Conservation (phyloP, 108 stramenopile genomes). For the Nitzschia sp. region DNA sequence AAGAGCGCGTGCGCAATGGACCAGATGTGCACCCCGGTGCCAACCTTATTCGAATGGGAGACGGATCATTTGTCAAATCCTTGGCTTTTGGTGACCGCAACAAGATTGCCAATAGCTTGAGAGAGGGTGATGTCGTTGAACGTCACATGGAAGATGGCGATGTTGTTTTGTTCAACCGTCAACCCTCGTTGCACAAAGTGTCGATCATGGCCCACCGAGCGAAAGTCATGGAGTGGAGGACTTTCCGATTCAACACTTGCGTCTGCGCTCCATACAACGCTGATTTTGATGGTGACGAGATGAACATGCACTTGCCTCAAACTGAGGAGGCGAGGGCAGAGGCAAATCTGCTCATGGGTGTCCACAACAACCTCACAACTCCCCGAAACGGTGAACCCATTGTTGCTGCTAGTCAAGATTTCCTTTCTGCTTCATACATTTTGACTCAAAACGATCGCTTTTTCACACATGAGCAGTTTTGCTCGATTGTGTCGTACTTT, state of each 20-base stretch:
- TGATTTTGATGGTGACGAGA: constrained; percentile 99
- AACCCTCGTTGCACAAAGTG: constrained; percentile 97
- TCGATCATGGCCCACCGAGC: constrained; percentile 97
- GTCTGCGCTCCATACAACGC: constrained; percentile 99
- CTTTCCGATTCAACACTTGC: constrained; percentile 98
- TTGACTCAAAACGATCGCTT: constrained; percentile 94
- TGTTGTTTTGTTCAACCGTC: constrained; percentile 98
- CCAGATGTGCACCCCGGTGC: constrained; percentile 96
- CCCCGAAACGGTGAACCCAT: constrained; percentile 98
- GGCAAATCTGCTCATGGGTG: constrained; percentile 91
- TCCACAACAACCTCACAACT: constrained; percentile 93
- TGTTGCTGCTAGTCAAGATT: constrained; percentile 96
- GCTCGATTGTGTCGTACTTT: constrained; percentile 84
- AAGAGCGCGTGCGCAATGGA: constrained; percentile 86
- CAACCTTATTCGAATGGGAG: constrained; percentile 82
- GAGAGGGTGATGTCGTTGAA: constrained; percentile 95
- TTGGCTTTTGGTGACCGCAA: constrained; percentile 91
- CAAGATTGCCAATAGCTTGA: constrained; percentile 73
- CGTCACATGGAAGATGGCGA: constrained; percentile 98
- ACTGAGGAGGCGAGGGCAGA: constrained; percentile 99
- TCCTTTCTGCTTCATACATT: constrained; percentile 92
- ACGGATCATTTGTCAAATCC: constrained; percentile 75
- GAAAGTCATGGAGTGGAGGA: constrained; percentile 93
- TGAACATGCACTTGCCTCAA: constrained; percentile 99
- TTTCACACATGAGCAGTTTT: constrained; percentile 87